phyloP scores from a whole-genome alignment of 331 rosid species.

The Prunus yedoensis region DNA sequence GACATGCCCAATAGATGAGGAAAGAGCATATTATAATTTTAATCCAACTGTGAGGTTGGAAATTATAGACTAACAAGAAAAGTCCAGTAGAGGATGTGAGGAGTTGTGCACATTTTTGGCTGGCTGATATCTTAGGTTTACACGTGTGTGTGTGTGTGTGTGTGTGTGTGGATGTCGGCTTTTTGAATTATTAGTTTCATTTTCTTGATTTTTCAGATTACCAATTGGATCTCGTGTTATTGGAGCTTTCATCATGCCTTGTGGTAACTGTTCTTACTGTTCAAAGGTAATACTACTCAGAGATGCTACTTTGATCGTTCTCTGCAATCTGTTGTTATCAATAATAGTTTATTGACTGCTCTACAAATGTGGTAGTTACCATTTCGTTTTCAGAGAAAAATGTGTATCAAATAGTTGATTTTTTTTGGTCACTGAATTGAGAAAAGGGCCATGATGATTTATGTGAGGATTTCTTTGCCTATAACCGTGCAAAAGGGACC shows the following conservation, averaged over 20 bases:
- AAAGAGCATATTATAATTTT: background rate
- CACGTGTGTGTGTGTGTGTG: background rate
- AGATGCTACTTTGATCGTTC: background rate
- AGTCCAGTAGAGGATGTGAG: too few species aligned
- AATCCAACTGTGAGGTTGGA: background rate
- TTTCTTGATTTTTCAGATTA: constrained; percentile 49
- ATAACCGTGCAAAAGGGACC: constrained; percentile 89
- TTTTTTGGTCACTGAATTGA: constrained; percentile 27
- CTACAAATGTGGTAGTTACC: background rate
- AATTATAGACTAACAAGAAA: background rate
- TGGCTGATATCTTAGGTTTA: background rate
- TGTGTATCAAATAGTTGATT: constrained; percentile 5
- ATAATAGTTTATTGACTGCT: constrained; percentile 19
- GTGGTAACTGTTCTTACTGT: constrained; percentile 84
- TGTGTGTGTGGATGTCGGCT: background rate
- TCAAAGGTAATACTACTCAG: constrained; percentile 57
- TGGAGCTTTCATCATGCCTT: constrained; percentile 97
- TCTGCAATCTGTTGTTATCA: constrained; percentile 14
- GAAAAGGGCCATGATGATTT: constrained; percentile 90
- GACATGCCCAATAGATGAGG: background rate
- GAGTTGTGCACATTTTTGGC: too few species aligned
- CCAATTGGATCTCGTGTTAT: constrained; percentile 79
- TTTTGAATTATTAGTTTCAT: background rate
- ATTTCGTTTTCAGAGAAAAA: constrained; percentile 10
- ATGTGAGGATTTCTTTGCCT: constrained; percentile 89